Evolutionary conservation across 768 basidiomycete genomes (phyloP).

Genomic region (Leccinum truebloodii): DNA sequence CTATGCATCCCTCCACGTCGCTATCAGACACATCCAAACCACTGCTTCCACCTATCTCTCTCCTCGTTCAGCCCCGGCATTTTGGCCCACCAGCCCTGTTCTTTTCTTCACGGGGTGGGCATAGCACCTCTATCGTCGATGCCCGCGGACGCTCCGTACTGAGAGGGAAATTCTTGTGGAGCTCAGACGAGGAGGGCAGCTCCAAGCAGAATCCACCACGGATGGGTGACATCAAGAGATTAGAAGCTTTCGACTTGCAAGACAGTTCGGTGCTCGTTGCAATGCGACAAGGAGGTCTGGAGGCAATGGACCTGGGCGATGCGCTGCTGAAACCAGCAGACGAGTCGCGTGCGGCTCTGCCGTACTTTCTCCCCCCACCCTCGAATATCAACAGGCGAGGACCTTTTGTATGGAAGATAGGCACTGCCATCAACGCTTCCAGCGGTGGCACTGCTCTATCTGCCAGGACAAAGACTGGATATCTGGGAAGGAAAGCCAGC

Average conservation of each 20-base stretch:
- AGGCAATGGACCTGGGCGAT: slow-evolving; percentile 78
- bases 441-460: slow-evolving; percentile 41
- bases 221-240: slow-evolving; percentile 80
- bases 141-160: slow-evolving; percentile 83
- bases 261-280: slow-evolving; percentile 80
- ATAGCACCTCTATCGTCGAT: slow-evolving; percentile 86
- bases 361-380: slow-evolving; percentile 63
- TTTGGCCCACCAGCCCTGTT: slow-evolving; percentile 88
- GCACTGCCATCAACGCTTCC: slow-evolving; percentile 58
- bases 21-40: slow-evolving; percentile 48
- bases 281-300: slow-evolving; percentile 83
- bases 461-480: slow-evolving; percentile 41
- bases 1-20: slow-evolving; percentile 27
- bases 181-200: slow-evolving; percentile 55
- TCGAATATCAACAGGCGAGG: slow-evolving; percentile 66
- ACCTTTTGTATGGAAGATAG: slow-evolving; percentile 84
- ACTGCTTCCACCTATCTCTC: slow-evolving; percentile 69
- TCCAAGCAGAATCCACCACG: slow-evolving; percentile 39
- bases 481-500: slow-evolving; percentile 51
- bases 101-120: slow-evolving; percentile 86
- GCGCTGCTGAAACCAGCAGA: slow-evolving; percentile 80
- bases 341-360: slow-evolving; percentile 70
- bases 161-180: slow-evolving; percentile 81
- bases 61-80: slow-evolving; percentile 75
- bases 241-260: slow-evolving; percentile 80